Evolutionary conservation across 768 basidiomycete genomes (phyloP), one percentile per base, ranked within the genome.

Genomic region (Guyanaporus albipodus): DNA sequence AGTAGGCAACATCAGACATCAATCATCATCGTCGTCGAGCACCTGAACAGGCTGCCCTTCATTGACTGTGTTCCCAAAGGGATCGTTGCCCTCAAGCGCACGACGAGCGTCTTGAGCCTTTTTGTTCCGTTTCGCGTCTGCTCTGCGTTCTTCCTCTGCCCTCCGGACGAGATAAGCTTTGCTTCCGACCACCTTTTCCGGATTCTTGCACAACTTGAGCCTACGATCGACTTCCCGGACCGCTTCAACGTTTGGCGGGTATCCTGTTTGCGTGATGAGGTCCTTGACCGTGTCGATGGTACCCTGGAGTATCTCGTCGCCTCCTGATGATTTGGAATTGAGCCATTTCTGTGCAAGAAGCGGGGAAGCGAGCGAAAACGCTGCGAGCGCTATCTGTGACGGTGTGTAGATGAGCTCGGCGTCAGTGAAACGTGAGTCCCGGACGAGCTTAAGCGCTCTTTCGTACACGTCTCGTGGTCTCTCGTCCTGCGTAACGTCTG

Each of bases 101-200:
- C 69, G 73, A 36, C 73, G 69, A 9, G 69, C 59, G 24, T 79
- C 73, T 21, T 67, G 68, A 14, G 78, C 82, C 58, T 85, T 87
- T 56, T 76, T 78, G 35, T 64, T 75, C 46, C 89, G 73, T 63
- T 87, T 91, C 49, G 77, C 79, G 51, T 80, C 80, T 2, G 82
- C 83, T 57, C 75, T 77, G 44, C 71, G 78, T 56, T 89, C 87
- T 46, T 83, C 81, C 55, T 82, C 83, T n/a, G 74, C 79, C 54
- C 80, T 82, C 62, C 81, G 83, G 18, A 79, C 78, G 21, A 83
- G 64, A 64, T 86, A 92, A 3, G 89, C 86, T 50, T 80, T 84
- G 52, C 83, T 95, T n/a, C 92, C 93, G 11, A 83, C 81, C 6
- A 95, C 84, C 66, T 94, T 96, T 67, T 95, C 93, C 5, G 96